Evolutionary conservation across 495 filamentous ascomycete genomes (phyloP), one percentile per base, ranked within the genome.

Genomic region (Aspergillus cristatus): DNA sequence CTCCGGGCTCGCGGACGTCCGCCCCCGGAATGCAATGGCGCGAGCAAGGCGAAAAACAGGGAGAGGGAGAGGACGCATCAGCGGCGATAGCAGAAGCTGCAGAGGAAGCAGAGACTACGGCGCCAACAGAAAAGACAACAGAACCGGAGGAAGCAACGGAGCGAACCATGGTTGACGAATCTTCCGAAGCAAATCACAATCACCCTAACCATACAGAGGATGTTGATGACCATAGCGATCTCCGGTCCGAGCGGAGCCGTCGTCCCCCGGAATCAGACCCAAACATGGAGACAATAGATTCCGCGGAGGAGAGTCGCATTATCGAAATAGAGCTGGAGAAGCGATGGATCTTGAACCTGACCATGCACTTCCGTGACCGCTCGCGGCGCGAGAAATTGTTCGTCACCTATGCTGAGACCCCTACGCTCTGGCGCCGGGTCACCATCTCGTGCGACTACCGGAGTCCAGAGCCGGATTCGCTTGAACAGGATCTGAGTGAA

Each of bases 361-460:
- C 88, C 62, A 97, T 98, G 91, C 87, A 94, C 63, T 97, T 96
- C 55, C 81, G 90, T 35, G 91, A 98, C 60, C 81, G 83, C 45
- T 94, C 91, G 8, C 86, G 84, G 37, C 78, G 93, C 28, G 91
- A 97, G 60, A 97, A 98, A 59, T 97, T 98, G 67, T 98, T 98
- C 62, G 81, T 98, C 38, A 97, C 91, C 7, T 97, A 85, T 57
- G 84, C 87, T 34, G 81, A 91, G 53, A 75, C 75, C 24, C 72
- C 78, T 14, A 83, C 76, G 35, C 71, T 75, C 41, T 94, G 91
- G 83, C 76, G 85, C 38, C 73, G 91, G 34, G 80, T 98, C 34
- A 96, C 93, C 8, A 77, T 98, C 25, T 96, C 93, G 6, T 80
- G 89, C 43, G 93, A 97, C 56, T 98, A 98, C 51, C 85, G 90